These are phyloP conservation scores for Saturnispora gosingensis DNA, from an alignment of 805 yeast genomes.

Conservation along the genomic window DNA sequence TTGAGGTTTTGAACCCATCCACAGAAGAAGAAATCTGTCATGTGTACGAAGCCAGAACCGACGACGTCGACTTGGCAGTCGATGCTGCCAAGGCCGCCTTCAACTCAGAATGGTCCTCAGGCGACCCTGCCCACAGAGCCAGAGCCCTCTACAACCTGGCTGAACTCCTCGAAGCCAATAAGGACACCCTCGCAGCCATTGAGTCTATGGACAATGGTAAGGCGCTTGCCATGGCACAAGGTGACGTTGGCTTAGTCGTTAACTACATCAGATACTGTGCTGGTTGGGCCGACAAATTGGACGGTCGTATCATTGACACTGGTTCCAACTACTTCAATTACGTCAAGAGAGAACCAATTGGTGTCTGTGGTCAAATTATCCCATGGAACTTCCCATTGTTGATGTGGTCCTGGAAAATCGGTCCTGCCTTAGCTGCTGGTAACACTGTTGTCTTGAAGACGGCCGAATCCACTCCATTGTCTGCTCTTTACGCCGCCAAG, in stretches of 20 bases:
- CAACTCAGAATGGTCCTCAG: conserved; percentile 54
- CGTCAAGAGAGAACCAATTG: conserved; percentile 83
- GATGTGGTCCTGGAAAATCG: conserved; percentile 93
- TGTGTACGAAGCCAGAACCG: conserved; percentile 66
- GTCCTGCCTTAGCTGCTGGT: conserved; percentile 88
- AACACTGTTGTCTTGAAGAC: conserved; percentile 82
- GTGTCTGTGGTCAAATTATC: conserved; percentile 92
- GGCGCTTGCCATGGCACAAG: conserved; percentile 58
- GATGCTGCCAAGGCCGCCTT: conserved; percentile 77
- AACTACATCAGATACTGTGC: conserved; percentile 75
- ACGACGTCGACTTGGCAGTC: conserved; percentile 79
- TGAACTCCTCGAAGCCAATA: conserved; percentile 61
- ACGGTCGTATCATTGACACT: conserved; percentile 68
- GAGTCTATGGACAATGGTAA: conserved; percentile 90
- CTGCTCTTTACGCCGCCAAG: conserved; percentile 56
- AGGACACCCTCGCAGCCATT: conserved; percentile 64
- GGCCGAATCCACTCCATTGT: conserved; percentile 86
- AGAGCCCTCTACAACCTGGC: conserved; percentile 61
- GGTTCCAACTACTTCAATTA: conserved; percentile 66
- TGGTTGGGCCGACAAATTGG: conserved; percentile 85
- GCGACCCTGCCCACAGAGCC: conserved; percentile 63
- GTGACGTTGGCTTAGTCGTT: conserved; percentile 65
- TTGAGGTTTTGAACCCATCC: conserved; percentile 56
- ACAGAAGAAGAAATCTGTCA: conserved; percentile 62
- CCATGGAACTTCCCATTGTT: conserved; percentile 97